Evolutionary conservation across 73 alveolate genomes (phyloP).

Genomic region (Paramecium sexaurelia): DNA sequence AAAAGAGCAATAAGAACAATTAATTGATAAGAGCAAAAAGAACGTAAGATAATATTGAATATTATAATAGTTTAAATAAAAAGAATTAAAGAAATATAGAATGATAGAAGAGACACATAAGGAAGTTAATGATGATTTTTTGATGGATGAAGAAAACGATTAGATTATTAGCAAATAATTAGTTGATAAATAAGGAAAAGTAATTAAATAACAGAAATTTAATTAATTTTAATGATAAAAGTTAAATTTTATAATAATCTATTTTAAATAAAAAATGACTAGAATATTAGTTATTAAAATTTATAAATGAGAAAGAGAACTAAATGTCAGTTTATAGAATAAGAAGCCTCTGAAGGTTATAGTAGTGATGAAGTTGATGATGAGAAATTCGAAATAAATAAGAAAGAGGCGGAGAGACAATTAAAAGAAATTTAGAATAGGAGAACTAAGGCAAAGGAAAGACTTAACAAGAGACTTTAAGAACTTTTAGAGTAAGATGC

Average conservation of each 20-base stretch:
- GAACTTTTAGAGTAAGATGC: background rate
- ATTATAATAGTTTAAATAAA: background rate
- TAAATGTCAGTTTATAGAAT: background rate
- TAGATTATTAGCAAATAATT: background rate
- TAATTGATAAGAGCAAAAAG: background rate
- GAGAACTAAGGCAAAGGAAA: background rate
- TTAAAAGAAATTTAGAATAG: background rate
- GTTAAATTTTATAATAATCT: background rate
- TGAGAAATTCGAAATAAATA: background rate
- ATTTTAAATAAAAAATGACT: background rate
- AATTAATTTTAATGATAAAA: background rate
- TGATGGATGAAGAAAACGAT: constrained; percentile 20
- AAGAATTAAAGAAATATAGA: background rate
- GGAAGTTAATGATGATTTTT: constrained; percentile 4
- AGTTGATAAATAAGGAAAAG: constrained; percentile 28
- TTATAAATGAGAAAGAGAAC: constrained; percentile 20
- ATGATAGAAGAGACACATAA: background rate
- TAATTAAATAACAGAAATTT: background rate
- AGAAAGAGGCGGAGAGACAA: background rate
- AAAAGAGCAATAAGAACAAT: background rate
- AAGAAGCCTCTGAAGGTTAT: constrained; percentile 41
- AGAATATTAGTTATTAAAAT: background rate
- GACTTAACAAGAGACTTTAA: background rate
- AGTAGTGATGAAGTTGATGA: constrained; percentile 13
- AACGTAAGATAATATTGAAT: background rate